Evolutionary conservation across 768 basidiomycete species (phyloP), one percentile per base, ranked within the genome.

Genomic region (Suillus bovinus): DNA sequence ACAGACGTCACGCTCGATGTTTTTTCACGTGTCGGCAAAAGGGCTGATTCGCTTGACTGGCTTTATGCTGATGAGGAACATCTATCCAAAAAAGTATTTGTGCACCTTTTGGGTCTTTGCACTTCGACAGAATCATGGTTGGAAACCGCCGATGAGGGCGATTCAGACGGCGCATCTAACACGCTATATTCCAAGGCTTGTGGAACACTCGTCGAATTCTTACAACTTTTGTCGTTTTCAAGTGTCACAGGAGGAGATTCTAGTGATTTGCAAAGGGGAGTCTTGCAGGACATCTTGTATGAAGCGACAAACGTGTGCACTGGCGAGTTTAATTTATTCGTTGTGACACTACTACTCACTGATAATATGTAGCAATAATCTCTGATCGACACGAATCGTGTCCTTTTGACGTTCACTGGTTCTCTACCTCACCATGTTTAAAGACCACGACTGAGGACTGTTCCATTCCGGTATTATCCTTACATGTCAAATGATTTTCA

Each of bases 111-210:
- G 13, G 80, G 80, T 42, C 77, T 91, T 34, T 85, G 82, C 68
- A 70, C 78, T 58, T 79, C 80, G 1, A 76, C 90, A 39, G 87
- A 88, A 63, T 71, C 80, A 36, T 91, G 90, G 86, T 70, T 80
- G 38, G 83, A 84, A 57, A 77, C 76, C n/a, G 76, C 78, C 47
- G 75, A 77, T 24, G 65, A 72, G n/a, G 67, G 64, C 27, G 72
- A 79, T 54, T 77, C 77, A 24, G 80, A 70, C 17, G 70, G 81
- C 31, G 76, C 79, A 14, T 88, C 90, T 0, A 70, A 69, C 5
- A 72, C 76, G 3, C 71, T 92, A 65, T 84, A 80, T 68, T 74
- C 79, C 38, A 82, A 78, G 63, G 79, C 83, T 4, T 73, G 80
- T 22, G 67, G 75, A 33, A 79, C 81, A 20, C 72, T 82, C 27